Base-by-base conservation (phyloP, 2,329 filamentous ascomycete species). In the Rhinocladiella mackenziei region DNA sequence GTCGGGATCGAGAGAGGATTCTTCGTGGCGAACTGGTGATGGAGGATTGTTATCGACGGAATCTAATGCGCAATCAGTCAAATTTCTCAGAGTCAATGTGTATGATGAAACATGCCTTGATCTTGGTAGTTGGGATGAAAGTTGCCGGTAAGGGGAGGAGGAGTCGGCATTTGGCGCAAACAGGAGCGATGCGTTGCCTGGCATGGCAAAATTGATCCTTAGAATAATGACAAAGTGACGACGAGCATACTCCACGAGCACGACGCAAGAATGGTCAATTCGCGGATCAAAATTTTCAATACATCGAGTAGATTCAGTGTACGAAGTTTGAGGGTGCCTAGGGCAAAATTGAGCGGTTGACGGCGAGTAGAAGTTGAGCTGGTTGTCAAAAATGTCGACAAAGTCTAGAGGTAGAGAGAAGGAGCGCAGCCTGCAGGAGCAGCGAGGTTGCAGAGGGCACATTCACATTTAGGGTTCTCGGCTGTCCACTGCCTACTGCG, bases 241-340 rank as follows among this genome's bases (percentile, higher is more conserved):
- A 53, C 53, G 44, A 36, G 45, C 37, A 51, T 53, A 18, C 39
- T 53, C 63, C 64, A 63, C 62, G 63, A 65, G 59, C 58, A 62
- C 61, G 57, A 56, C 50, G 60, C 64, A 41, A 59, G 55, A 60
- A 48, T 49, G 50, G 53, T 48, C 47, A 50, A 63, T 60, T 62
- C 56, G 61, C 56, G 57, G 63, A 67, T 70, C 66, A 69, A 64
- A 60, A 53, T 57, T 60, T 65, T 65, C 63, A 50, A 55, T 35
- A 45, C 41, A 58, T 52, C 50, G 56, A 58, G 54, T 57, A 42
- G 37, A 62, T 43, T 50, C 51, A 53, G 58, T 63, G 64, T 58
- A 54, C 49, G 51, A 62, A 65, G 61, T 69, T 66, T 71, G 64
- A 65, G 63, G 65, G 65, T 60, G 60, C 64, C 67, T 69, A 68